Conservation (phyloP, 768 basidiomycete genomes). For the Tulasnella sp. region DNA sequence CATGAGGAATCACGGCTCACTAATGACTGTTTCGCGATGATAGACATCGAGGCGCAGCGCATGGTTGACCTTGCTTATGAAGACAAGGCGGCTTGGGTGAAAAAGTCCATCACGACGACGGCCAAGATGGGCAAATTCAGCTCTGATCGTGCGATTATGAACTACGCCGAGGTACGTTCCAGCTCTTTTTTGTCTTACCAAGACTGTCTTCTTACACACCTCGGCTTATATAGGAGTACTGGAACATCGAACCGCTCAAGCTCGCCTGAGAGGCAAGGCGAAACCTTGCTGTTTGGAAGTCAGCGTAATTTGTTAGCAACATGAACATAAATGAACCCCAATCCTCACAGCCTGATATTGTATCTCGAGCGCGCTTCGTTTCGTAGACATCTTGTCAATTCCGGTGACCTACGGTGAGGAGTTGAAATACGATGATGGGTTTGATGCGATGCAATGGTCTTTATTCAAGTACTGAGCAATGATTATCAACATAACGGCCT, state of each 20-base stretch:
- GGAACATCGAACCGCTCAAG: constrained; percentile 48
- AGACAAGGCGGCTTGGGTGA: constrained; percentile 79
- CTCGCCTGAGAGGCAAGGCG: constrained; percentile 1
- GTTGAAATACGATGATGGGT: no score
- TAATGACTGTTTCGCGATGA: background rate
- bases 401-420: no score
- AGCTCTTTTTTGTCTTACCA: background rate
- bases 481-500: no score
- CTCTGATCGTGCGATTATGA: constrained; percentile 83
- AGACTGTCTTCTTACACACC: background rate
- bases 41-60: constrained; percentile 68
- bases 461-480: no score
- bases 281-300: no score
- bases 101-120: constrained; percentile 77
- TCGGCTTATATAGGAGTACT: constrained; percentile 38
- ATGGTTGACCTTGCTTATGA: constrained; percentile 86
- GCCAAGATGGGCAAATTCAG: constrained; percentile 86
- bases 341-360: no score
- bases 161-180: constrained; percentile 63
- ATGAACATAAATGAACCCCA: no score
- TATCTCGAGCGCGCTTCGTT: no score
- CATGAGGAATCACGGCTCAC: background rate
- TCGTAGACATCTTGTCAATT: no score
- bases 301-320: no score
- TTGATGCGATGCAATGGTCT: no score